phyloP scores from a whole-genome alignment of 2,329 filamentous ascomycete species.

The Aphanoascus verrucosus region DNA sequence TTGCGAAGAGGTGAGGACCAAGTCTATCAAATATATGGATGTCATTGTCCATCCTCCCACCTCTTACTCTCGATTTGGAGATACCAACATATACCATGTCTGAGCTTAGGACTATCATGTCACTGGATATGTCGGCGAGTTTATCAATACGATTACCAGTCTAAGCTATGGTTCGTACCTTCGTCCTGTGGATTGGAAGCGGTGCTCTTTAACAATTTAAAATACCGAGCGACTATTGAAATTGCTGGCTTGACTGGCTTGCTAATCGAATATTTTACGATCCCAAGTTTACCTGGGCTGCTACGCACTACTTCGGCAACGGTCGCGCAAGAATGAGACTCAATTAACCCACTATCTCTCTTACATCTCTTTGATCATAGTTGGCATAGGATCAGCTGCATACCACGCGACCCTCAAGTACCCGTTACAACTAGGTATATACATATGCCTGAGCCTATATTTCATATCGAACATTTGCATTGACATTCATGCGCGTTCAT shows the following conservation, averaged over 20 bases:
- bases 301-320: conserved; percentile 14
- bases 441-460: not conserved
- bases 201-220: not conserved
- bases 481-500: not conserved
- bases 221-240: not conserved
- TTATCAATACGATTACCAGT: conserved; percentile 22
- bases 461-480: not conserved
- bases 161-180: conserved; percentile 17
- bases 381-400: conserved; percentile 18
- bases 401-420: conserved; percentile 22
- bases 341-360: conserved; percentile 13
- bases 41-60: not conserved
- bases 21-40: not conserved
- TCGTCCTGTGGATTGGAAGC: not conserved
- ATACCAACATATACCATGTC: not conserved
- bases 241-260: not conserved
- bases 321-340: conserved; percentile 14
- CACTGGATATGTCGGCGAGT: conserved; percentile 19
- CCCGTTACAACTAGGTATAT: conserved; percentile 14
- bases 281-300: conserved; percentile 11
- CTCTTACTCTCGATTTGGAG: not conserved
- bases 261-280: not conserved
- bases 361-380: conserved; percentile 20
- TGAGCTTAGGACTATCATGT: conserved; percentile 19
- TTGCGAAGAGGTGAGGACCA: conserved; percentile 13